Base-by-base conservation (phyloP, 2,329 filamentous ascomycete genomes). In the Lasiodiplodia gonubiensis region DNA sequence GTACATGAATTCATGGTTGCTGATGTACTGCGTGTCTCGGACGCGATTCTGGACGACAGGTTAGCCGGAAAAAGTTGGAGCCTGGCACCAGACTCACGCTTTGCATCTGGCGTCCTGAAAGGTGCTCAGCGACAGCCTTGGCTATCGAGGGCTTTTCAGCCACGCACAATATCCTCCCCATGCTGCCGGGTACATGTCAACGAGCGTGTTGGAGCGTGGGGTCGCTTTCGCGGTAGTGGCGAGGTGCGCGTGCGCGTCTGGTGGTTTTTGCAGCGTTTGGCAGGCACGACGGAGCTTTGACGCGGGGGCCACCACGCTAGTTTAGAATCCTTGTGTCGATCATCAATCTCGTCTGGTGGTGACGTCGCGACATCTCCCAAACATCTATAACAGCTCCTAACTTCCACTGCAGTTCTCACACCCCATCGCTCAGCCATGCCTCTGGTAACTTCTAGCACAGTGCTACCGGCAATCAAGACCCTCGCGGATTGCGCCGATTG, bases 141-240 rank as follows among this genome's bases (percentile, higher is more conserved):
- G 95, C 93, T 70, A 99, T 97, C 51, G 94, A 97, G 42, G 93
- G 93, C 85, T 99, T 94, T 79, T 94, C 91, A 69, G 91, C 91
- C 71, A 94, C 90, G 76, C 91, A 93, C 64, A 94, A 83, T 68
- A 93, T 88, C 73, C 85, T 87, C 66, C 77, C 78, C 77, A 79
- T 79, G 11, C n/a, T 69, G 35, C 8, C 37, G 30, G 42, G 27
- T 35, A 30, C 35, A 52, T 30, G 35, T 67, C 49, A 35, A 57
- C 51, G 39, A 10, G 51, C 12, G 37, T 25, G 33, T 14, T 3
- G 54, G 6, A n/a, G 49, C 21, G 8, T 5, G 27, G n/a, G 14
- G 6, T 49, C 11, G 54, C 46, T 30, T 51, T 23, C n/a, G 54
- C 23, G n/a, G 57, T 14, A 4, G 12, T 21, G 48, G 55, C 6